Conservation (phyloP, 23 red algal species). For the Agarophyton chilense region DNA sequence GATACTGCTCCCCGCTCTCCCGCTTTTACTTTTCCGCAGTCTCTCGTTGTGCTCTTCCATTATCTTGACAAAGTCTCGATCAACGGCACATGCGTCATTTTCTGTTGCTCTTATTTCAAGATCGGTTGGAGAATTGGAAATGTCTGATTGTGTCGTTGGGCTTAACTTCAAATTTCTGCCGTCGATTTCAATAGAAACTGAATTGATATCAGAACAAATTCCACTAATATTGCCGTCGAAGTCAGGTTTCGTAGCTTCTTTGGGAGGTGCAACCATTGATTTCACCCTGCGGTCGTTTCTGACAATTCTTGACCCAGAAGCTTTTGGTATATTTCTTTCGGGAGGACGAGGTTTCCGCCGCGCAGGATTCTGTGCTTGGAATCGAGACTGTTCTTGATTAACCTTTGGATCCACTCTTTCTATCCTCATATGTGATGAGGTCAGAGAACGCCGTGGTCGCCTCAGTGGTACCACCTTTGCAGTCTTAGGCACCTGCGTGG, state of each 20-base stretch:
- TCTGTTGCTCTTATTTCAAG: not conserved
- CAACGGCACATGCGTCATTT: not conserved
- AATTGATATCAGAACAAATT: not conserved
- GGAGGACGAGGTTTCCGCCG: not conserved
- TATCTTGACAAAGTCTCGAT: slow-evolving; percentile 16
- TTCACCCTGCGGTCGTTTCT: not conserved
- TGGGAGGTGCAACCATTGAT: not conserved
- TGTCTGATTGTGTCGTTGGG: not conserved
- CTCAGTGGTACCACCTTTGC: not conserved
- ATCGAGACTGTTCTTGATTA: not conserved
- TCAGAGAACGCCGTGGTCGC: not conserved
- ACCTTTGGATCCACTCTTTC: not conserved
- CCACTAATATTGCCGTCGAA: not conserved
- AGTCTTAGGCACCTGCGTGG: not conserved
- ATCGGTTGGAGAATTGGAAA: not conserved
- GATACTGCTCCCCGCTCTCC: not conserved
- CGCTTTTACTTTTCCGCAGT: slow-evolving; percentile 11
- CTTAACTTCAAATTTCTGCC: not conserved
- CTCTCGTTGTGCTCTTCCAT: slow-evolving; percentile 11
- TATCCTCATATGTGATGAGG: not conserved
- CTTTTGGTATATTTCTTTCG: not conserved
- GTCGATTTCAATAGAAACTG: not conserved
- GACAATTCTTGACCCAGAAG: too few species aligned
- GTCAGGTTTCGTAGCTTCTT: not conserved
- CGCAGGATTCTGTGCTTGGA: slow-evolving; percentile 9